Evolutionary conservation across 2,329 filamentous ascomycete genomes (phyloP), one percentile per base, ranked within the genome.

Genomic region (Furcasterigmium sp.): DNA sequence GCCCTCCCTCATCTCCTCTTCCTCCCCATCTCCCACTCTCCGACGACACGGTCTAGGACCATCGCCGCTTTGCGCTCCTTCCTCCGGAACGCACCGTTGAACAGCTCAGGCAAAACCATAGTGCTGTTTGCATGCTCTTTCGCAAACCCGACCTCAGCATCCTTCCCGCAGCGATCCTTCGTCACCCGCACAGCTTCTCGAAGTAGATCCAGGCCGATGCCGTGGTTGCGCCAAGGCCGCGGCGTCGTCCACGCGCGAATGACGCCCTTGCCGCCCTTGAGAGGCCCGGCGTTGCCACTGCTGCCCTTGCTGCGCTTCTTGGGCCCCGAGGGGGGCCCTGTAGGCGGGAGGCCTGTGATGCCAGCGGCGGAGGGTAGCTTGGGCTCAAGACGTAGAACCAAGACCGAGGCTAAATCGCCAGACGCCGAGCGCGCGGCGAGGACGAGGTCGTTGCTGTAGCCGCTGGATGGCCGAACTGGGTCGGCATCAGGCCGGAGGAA

Each of bases 181-280:
- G 85, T 84, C 43, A 84, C 61, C 44, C 73, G 73, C 3, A 91
- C 81, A 2, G 85, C 87, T 53, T 87, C 84, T 52, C 84, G 77
- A 38, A 95, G 69, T 54, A 95, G 64, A 25, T 82, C 83, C 32
- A 69, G 73, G 3, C 89, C 90, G 19, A 94, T 70, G 0, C 89
- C 88, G 49, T 80, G 78, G 25, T 78, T 72, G 20, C 90, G 76
- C 60, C 88, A 89, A 52, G 73, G 72, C 40, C 82, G 65, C 57
- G 75, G 74, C 2, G 89, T 87, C 2, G 88, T 91, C 89, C 90
- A 95, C 2, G 86, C 89, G 21, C 86, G 78, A 45, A 95, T 83
- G 38, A 89, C 69, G 8, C 83, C 86, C 48, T 76, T 77, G 41
- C 84, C 84, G 28, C 82, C 79, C 51, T 68, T 69, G 52, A 70